Evolutionary conservation across 768 basidiomycete species (phyloP).

Genomic region (Suillus occidentalis): DNA sequence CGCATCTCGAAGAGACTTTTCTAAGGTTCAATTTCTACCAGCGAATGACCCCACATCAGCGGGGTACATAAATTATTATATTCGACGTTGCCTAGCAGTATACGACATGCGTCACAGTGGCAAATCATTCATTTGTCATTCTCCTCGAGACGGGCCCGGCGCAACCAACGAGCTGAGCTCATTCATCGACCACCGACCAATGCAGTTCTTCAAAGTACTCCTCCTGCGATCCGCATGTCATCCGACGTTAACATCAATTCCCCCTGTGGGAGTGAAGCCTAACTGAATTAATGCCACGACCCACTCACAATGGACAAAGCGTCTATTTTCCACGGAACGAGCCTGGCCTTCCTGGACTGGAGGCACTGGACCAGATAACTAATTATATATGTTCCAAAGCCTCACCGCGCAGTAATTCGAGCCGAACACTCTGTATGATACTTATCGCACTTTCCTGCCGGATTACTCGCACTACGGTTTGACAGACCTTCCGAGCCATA

Average conservation of each 20-base stretch:
- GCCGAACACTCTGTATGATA: neutral
- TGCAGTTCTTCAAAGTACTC: neutral
- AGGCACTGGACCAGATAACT: neutral
- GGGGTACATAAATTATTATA: neutral
- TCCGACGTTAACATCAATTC: neutral
- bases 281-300: neutral
- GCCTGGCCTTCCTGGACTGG: neutral
- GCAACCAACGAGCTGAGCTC: neutral
- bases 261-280: neutral
- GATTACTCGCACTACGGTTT: neutral
- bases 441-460: neutral
- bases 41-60: neutral
- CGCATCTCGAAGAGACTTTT: neutral
- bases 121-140: neutral
- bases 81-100: too few species aligned
- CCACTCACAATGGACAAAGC: too few species aligned
- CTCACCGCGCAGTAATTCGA: neutral
- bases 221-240: neutral
- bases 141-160: neutral
- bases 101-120: too few species aligned
- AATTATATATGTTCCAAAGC: neutral
- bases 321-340: too few species aligned
- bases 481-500: neutral
- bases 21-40: neutral
- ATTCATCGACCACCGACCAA: neutral